Base-by-base conservation (phyloP, 1,284 basidiomycete species). In the Rhodotorula glutinis region DNA sequence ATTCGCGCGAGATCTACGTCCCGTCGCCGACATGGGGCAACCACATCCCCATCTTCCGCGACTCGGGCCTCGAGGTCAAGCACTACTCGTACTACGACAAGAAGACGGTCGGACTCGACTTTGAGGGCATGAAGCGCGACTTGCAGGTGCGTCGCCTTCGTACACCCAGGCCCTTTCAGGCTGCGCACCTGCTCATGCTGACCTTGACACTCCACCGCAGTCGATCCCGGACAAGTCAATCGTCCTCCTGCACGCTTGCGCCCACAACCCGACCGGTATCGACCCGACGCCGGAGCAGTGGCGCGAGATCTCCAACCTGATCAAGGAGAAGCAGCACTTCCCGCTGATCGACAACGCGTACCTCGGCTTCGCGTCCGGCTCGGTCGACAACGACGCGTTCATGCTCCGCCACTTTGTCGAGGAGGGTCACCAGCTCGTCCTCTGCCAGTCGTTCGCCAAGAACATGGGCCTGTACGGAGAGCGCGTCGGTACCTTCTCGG, bases 11-110 rank as follows among this genome's bases (percentile, higher is more conserved):
- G 60, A 91, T 99, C 79, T 98, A 97, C 82, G 84, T 98, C 62
- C 96, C 96, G 52, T 84, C 84, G 17, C 96, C 96, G 23, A 91
- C 94, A 13, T 99, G 96, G 96, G 95, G 95, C 52, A 98, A 98
- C 82, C 95, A 99, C 80, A 91, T 88, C 56, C 82, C 83, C 51
- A 80, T 81, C 74, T 81, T 82, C 76, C 80, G 87, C 71, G 92
- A 98, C 81, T 91, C 92, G 59, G 94, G 94, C 21, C 83, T 98
- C 49, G 91, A 96, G 81, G 92, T 98, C 77, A 89, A 91, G 78
- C 83, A 85, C 38, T 98, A 98, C 83, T 85, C 89, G 23, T 98
- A 95, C 81, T 94, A 95, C 77, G 91, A 98, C 80, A 85, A 89
- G 59, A 86, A 88, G 80, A 95, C 91, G 17, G 91, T 96, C 73